These are phyloP conservation scores for Cytospora leucostoma DNA, from an alignment of 2,329 filamentous ascomycete genomes.

Conservation along the genomic window DNA sequence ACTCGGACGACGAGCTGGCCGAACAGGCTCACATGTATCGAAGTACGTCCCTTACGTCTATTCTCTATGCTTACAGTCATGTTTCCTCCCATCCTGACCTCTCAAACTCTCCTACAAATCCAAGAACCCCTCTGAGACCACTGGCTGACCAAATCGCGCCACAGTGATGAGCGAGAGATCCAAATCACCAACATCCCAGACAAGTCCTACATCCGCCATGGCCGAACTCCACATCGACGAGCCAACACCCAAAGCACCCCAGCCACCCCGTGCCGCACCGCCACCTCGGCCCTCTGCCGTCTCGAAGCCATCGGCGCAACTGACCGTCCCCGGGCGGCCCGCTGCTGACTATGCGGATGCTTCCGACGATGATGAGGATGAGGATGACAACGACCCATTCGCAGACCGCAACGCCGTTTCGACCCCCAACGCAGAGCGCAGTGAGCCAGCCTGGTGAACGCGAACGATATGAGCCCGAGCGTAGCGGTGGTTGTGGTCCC, in stretches of 20 bases:
- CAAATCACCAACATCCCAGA: constrained; percentile 49
- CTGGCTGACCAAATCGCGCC: background rate
- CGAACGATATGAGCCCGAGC: background rate
- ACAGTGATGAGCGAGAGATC: constrained; percentile 56
- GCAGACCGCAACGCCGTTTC: constrained; percentile 74
- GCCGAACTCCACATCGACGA: constrained; percentile 46
- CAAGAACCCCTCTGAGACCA: background rate
- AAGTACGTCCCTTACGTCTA: constrained; percentile 46
- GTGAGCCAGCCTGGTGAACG: constrained; percentile 39
- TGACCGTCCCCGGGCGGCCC: constrained; percentile 44
- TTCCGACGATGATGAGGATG: constrained; percentile 55
- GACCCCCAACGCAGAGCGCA: constrained; percentile 43
- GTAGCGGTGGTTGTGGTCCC: background rate
- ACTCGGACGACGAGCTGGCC: constrained; percentile 68
- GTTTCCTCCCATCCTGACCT: background rate
- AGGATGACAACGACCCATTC: constrained; percentile 87
- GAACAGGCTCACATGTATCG: constrained; percentile 67
- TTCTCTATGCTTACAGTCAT: background rate
- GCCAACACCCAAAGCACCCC: constrained; percentile 40
- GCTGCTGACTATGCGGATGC: constrained; percentile 58
- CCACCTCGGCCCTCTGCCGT: constrained; percentile 50
- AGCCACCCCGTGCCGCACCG: constrained; percentile 44
- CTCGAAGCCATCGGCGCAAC: constrained; percentile 54
- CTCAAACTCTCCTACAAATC: no score
- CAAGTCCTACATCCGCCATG: constrained; percentile 45